These are phyloP conservation scores for Linum lewisii DNA, from an alignment of 345 rosid species.

Conservation along the genomic window DNA sequence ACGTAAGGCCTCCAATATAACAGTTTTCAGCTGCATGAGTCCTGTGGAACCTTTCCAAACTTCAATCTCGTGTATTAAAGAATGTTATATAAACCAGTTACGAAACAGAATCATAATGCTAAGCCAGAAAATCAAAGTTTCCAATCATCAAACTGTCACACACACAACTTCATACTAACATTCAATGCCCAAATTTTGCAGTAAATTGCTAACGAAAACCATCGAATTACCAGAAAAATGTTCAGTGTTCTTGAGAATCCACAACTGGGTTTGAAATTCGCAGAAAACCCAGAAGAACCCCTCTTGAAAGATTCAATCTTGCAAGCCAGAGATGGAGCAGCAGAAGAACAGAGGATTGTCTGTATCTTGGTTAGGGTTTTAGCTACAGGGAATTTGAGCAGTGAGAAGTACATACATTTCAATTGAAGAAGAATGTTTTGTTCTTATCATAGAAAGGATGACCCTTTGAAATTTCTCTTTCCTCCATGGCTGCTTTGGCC, in stretches of 20 bases:
- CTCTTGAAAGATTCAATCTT: constrained; percentile 18
- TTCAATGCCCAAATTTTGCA: too few relatives aligned
- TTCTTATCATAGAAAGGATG: constrained; percentile 21
- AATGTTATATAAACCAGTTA: too few relatives aligned
- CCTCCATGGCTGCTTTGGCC: constrained; percentile 36
- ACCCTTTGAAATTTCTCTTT: constrained; percentile 2
- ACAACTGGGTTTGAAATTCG: constrained; percentile 23
- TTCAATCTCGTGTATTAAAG: too few relatives aligned
- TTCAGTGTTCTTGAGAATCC: constrained; percentile 14
- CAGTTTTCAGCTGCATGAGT: too few relatives aligned
- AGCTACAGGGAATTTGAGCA: constrained; percentile 18
- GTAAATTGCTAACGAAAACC: constrained; percentile 12
- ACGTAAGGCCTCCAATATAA: too few relatives aligned
- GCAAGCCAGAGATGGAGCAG: not conserved
- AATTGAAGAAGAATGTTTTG: constrained; percentile 19
- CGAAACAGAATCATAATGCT: constrained; percentile 18
- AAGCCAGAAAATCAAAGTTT: constrained; percentile 1
- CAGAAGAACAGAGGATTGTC: constrained; percentile 7
- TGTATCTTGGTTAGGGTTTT: constrained; percentile 24
- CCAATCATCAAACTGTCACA: not conserved
- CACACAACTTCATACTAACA: constrained; percentile 5
- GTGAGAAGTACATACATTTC: constrained; percentile 8
- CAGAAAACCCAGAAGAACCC: constrained; percentile 16
- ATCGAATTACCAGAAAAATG: constrained; percentile 30
- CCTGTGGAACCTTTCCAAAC: too few relatives aligned